phyloP scores from a whole-genome alignment of 495 filamentous ascomycete species.

The Aspergillus ostianus region DNA sequence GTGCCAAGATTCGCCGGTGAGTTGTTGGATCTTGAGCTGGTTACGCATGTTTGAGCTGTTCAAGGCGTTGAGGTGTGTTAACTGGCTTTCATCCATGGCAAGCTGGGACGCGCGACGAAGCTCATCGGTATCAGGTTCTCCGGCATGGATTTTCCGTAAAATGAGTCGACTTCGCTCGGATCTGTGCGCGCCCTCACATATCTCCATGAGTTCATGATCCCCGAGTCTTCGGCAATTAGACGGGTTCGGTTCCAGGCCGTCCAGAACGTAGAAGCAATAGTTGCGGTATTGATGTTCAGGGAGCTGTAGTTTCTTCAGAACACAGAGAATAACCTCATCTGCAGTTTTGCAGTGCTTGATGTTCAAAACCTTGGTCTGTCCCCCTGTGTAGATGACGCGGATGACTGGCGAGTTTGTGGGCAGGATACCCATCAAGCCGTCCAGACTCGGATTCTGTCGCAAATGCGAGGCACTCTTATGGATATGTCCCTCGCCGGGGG shows the following conservation, averaged over 20 bases:
- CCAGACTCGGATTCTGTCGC: constrained; percentile 67
- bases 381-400: constrained; percentile 84
- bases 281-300: constrained; percentile 75
- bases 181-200: constrained; percentile 58
- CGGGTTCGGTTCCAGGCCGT: constrained; percentile 78
- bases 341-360: constrained; percentile 84
- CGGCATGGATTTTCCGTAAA: constrained; percentile 80
- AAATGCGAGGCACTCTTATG: constrained; percentile 41
- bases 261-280: constrained; percentile 80
- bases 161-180: constrained; percentile 89
- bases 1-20: constrained; percentile 81
- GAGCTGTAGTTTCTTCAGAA: constrained; percentile 75
- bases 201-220: constrained; percentile 82
- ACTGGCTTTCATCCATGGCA: constrained; percentile 76
- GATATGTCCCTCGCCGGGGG: constrained; percentile 39
- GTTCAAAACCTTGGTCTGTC: constrained; percentile 87
- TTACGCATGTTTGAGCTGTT: constrained; percentile 63
- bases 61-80: constrained; percentile 62
- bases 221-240: constrained; percentile 72
- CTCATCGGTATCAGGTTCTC: constrained; percentile 79
- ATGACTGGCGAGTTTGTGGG: constrained; percentile 80
- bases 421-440: constrained; percentile 77
- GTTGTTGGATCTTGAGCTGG: constrained; percentile 74
- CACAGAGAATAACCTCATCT: constrained; percentile 84
- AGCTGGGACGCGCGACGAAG: constrained; percentile 79